Conservation (phyloP, 306 rosid genomes). For the Potentilla sterilis region DNA sequence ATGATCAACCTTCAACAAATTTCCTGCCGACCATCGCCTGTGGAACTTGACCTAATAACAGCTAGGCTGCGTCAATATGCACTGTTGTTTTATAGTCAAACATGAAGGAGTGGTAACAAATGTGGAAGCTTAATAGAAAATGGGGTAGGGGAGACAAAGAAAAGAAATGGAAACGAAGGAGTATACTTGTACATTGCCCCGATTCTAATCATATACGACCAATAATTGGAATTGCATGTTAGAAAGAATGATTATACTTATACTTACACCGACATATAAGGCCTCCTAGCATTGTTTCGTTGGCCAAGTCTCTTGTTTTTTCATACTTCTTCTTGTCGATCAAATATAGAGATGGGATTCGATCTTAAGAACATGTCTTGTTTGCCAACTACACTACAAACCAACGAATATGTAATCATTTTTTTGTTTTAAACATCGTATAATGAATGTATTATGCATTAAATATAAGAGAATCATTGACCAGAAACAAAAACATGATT, state of each 20-base stretch:
- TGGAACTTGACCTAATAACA: neutral
- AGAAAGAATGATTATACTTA: neutral
- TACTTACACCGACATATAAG: neutral
- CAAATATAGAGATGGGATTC: neutral
- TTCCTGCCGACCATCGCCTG: neutral
- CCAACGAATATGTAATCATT: neutral
- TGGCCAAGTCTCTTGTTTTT: too few species aligned
- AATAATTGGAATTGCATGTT: neutral
- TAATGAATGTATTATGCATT: too few species aligned
- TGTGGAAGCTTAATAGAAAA: neutral
- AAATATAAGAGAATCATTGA: too few species aligned
- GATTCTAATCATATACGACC: neutral
- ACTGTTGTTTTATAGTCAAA: neutral
- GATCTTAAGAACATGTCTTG: constrained; percentile 1
- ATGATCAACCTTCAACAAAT: too few species aligned
- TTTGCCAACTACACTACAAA: neutral
- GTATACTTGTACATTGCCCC: neutral
- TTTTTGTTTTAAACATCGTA: too few species aligned
- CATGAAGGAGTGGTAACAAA: neutral
- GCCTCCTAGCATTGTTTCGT: neutral
- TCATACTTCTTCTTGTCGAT: neutral
- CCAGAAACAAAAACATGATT: too few species aligned
- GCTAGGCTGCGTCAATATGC: neutral
- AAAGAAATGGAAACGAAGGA: neutral
- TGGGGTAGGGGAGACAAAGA: neutral